Conservation (phyloP, 345 rosid genomes). For the Citrus glauca region DNA sequence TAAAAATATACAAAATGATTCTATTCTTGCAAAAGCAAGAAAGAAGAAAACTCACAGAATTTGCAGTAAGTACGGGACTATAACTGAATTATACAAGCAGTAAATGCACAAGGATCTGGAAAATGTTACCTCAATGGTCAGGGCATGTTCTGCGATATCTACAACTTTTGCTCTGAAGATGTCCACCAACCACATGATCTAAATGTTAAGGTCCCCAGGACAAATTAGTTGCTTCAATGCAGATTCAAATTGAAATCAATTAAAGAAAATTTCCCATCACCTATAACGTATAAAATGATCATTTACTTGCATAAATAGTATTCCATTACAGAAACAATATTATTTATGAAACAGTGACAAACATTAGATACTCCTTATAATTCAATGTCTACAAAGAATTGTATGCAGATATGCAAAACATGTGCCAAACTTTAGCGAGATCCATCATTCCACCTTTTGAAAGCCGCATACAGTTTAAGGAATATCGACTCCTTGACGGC, state of each 20-base stretch:
- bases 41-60: no score
- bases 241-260: neutral
- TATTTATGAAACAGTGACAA: neutral
- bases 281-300: neutral
- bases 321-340: neutral
- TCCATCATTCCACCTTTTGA: neutral
- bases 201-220: slow-evolving; percentile 24
- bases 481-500: neutral
- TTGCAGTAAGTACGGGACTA: neutral
- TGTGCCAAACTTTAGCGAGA: neutral
- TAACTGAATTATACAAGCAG: neutral
- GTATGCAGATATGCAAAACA: neutral
- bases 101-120: neutral
- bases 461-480: neutral
- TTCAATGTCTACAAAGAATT: neutral
- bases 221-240: neutral
- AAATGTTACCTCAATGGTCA: slow-evolving; percentile 72
- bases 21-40: neutral
- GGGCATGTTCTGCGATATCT: slow-evolving; percentile 65
- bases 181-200: slow-evolving; percentile 93
- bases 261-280: neutral
- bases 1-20: neutral
- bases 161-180: slow-evolving; percentile 86
- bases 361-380: neutral
- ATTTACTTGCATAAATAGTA: neutral